Base-by-base conservation (phyloP, 1,139 yeast genomes). In the Ashbya aceris region DNA sequence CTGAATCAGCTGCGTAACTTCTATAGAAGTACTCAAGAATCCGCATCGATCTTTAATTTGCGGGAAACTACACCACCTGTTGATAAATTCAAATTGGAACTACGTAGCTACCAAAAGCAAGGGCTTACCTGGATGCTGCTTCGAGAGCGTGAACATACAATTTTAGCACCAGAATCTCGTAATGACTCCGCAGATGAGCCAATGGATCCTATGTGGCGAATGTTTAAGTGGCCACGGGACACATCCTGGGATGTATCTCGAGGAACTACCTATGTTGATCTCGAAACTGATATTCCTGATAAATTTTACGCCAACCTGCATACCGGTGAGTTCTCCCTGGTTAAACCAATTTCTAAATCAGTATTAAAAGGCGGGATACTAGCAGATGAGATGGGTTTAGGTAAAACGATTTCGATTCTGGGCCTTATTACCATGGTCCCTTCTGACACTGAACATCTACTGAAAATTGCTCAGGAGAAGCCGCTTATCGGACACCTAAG, bases 371-470 rank as follows among this genome's bases (percentile, higher is more conserved):
- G 98, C 17, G 98, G 98, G 1, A 84, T 89, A 12, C 66, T 89
- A n/a, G 95, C 96, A 0, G 97, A 89, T 62, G 97, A 89, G 60
- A 89, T 89, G 97, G 97, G 97, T 0, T 69, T 89, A 7, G 97
- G 97, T 36, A 89, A 89, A 57, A 89, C 97, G 0, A 83, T 89
- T 14, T 83, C 95, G 0, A 77, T 95, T 0, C 63, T 86, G 47
- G 75, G 96, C 0, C 64, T 91, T 40, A 68, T 91, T 6, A 76
- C 82, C 45, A 71, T 84, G 0, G 77, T 72, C 7, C 84, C 86
- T 0, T 62, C 55, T 39, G 86, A 79, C 54, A 42, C 48, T 5
- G 43, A 54, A 1, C 52, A 45, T 35, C 43, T 46, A 34, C 36
- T 8, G 35, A 39, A 9, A 47, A 44, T 1, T 20, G 40, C 7